phyloP scores from a whole-genome alignment of 441 rosid genomes.

The Caryocar brasiliense region DNA sequence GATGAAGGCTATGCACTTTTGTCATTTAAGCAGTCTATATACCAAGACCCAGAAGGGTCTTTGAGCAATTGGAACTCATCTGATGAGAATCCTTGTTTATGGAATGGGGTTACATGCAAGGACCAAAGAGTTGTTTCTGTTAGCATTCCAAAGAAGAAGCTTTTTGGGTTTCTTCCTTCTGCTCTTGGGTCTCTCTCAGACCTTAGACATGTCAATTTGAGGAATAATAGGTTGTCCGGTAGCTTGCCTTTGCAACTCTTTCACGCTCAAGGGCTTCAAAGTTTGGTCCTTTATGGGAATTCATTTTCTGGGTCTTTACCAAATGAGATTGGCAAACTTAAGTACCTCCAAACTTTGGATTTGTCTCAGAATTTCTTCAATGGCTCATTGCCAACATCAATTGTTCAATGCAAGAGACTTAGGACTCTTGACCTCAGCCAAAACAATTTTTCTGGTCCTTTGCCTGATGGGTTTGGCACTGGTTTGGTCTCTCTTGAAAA shows the following conservation, averaged over 20 bases:
- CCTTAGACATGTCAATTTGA: conserved; percentile 83
- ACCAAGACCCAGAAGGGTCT: conserved; percentile 68
- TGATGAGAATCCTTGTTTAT: conserved; percentile 60
- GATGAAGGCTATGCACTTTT: conserved; percentile 66
- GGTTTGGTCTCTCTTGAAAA: conserved; percentile 57
- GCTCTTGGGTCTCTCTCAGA: conserved; percentile 65
- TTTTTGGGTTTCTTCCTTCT: conserved; percentile 64
- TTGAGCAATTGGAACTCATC: conserved; percentile 82
- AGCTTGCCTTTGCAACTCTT: conserved; percentile 61
- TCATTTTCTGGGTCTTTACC: conserved; percentile 68
- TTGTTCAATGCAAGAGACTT: conserved; percentile 69
- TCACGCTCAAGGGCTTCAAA: conserved; percentile 66
- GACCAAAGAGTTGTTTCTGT: conserved; percentile 65
- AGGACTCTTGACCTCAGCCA: conserved; percentile 63
- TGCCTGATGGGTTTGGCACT: conserved; percentile 64
- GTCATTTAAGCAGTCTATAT: conserved; percentile 54
- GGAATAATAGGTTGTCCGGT: conserved; percentile 65
- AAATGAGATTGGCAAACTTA: conserved; percentile 55
- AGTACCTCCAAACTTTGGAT: conserved; percentile 69
- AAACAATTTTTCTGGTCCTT: conserved; percentile 63
- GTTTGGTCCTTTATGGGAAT: conserved; percentile 86
- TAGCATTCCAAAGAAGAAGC: conserved; percentile 77
- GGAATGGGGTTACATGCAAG: conserved; percentile 93
- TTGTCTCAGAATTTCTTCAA: conserved; percentile 71
- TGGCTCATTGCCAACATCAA: conserved; percentile 61